Evolutionary conservation across 371 early-diverging fungal genomes (phyloP).

Genomic region (Mortierella sp.): DNA sequence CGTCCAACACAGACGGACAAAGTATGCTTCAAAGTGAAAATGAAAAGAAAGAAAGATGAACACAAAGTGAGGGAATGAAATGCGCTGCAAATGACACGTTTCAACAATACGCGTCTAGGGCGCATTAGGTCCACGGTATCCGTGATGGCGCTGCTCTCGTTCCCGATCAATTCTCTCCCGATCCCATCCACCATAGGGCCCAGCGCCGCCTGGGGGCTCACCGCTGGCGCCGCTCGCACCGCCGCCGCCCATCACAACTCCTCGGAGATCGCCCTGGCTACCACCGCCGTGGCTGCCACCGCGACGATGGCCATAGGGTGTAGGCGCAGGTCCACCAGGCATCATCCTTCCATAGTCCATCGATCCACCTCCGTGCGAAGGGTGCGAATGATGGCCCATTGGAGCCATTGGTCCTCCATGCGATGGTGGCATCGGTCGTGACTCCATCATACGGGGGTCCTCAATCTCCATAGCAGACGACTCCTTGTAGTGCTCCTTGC

Average conservation of each 20-base stretch:
- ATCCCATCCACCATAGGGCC: slow-evolving; percentile 48
- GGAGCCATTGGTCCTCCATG: slow-evolving; percentile 54
- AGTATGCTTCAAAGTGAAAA: not conserved
- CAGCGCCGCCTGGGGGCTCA: slow-evolving; percentile 27
- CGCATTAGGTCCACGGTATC: slow-evolving; percentile 50
- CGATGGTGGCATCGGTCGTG: slow-evolving; percentile 40
- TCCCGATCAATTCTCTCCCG: slow-evolving; percentile 46
- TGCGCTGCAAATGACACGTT: no score
- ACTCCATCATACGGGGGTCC: slow-evolving; percentile 55
- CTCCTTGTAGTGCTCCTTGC: slow-evolving; percentile 56
- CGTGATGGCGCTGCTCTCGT: slow-evolving; percentile 46
- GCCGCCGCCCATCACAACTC: slow-evolving; percentile 37
- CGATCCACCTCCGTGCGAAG: slow-evolving; percentile 41
- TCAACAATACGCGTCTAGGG: slow-evolving; percentile 21
- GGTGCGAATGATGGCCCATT: slow-evolving; percentile 46
- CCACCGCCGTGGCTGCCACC: slow-evolving; percentile 55
- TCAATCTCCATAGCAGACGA: slow-evolving; percentile 47
- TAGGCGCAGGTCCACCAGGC: slow-evolving; percentile 47
- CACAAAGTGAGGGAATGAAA: no score
- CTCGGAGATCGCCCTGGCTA: slow-evolving; percentile 53
- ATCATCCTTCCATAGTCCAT: slow-evolving; percentile 57
- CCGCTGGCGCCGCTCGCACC: slow-evolving; percentile 15
- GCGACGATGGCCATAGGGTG: slow-evolving; percentile 51
- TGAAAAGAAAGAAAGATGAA: not conserved
- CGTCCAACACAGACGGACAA: no score